Conservation (phyloP, 2,329 filamentous ascomycete genomes). For the Botrytis pseudocinerea region DNA sequence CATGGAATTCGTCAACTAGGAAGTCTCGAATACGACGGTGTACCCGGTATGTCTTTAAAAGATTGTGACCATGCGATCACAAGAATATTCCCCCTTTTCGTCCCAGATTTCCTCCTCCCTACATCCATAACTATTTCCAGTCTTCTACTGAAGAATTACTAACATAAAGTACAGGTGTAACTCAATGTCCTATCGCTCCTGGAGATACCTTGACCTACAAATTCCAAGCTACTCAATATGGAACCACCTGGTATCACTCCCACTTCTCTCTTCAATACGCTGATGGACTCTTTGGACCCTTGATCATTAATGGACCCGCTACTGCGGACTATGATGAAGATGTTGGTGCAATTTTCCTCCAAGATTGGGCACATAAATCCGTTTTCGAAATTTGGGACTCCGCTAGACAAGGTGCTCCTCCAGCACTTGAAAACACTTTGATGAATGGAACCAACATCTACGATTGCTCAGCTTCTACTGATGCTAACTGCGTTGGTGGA, state of each 20-base stretch:
- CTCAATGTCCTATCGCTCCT: slow-evolving; percentile 63
- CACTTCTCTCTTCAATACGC: slow-evolving; percentile 38
- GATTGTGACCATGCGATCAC: neutral
- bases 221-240: slow-evolving; percentile 40
- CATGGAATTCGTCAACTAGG: slow-evolving; percentile 51
- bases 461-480: slow-evolving; percentile 29
- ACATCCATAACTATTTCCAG: neutral
- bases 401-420: slow-evolving; percentile 33
- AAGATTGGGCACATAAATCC: slow-evolving; percentile 39
- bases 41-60: slow-evolving; percentile 27
- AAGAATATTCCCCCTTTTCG: neutral
- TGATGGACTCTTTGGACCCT: slow-evolving; percentile 56
- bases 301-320: slow-evolving; percentile 61
- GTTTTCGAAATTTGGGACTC: slow-evolving; percentile 34
- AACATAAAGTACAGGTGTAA: slow-evolving; percentile 45
- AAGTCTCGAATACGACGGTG: slow-evolving; percentile 42
- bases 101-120: neutral
- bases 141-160: neutral
- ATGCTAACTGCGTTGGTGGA: slow-evolving; percentile 35
- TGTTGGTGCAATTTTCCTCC: slow-evolving; percentile 36
- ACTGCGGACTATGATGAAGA: slow-evolving; percentile 58
- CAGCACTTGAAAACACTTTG: slow-evolving; percentile 35
- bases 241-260: slow-evolving; percentile 40
- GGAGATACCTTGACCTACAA: slow-evolving; percentile 48
- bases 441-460: slow-evolving; percentile 40